Conservation (phyloP, 1,139 yeast species). For the Geotrichum candidum region DNA sequence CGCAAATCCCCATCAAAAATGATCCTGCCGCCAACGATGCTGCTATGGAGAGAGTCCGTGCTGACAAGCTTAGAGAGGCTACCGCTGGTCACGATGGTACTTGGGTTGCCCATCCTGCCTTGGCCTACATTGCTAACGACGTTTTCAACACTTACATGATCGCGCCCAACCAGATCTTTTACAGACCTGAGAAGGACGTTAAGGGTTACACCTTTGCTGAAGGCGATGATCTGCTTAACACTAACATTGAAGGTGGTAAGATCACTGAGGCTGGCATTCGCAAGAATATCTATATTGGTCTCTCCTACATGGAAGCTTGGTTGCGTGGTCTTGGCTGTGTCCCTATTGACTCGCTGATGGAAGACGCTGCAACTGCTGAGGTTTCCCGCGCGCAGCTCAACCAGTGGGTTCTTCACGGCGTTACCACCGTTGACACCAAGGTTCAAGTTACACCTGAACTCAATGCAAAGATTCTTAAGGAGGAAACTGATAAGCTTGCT, state of each 20-base stretch:
- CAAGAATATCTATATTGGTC: constrained; percentile 61
- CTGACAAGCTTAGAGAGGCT: constrained; percentile 68
- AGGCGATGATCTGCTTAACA: constrained; percentile 61
- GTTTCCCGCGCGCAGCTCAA: constrained; percentile 72
- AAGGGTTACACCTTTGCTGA: constrained; percentile 37
- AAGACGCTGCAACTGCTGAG: constrained; percentile 81
- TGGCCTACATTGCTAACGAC: constrained; percentile 64
- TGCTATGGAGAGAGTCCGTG: constrained; percentile 63
- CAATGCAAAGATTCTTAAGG: constrained; percentile 50
- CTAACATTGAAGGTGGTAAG: constrained; percentile 57
- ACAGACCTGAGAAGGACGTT: constrained; percentile 44
- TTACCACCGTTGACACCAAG: constrained; percentile 46
- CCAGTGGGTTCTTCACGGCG: constrained; percentile 75
- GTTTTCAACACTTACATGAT: constrained; percentile 74
- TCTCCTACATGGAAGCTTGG: constrained; percentile 76
- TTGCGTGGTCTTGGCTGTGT: constrained; percentile 71
- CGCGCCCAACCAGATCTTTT: constrained; percentile 68
- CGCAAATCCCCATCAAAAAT: constrained; percentile 67
- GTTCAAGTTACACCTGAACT: constrained; percentile 54
- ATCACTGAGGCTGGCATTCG: constrained; percentile 66
- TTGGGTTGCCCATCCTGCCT: constrained; percentile 77
- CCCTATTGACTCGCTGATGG: constrained; percentile 75
- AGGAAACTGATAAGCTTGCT: constrained; percentile 53
- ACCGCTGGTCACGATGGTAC: constrained; percentile 70
- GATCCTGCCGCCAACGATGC: constrained; percentile 55